Evolutionary conservation across 768 basidiomycete species (phyloP).

Genomic region (Boletus vinaceobasis): DNA sequence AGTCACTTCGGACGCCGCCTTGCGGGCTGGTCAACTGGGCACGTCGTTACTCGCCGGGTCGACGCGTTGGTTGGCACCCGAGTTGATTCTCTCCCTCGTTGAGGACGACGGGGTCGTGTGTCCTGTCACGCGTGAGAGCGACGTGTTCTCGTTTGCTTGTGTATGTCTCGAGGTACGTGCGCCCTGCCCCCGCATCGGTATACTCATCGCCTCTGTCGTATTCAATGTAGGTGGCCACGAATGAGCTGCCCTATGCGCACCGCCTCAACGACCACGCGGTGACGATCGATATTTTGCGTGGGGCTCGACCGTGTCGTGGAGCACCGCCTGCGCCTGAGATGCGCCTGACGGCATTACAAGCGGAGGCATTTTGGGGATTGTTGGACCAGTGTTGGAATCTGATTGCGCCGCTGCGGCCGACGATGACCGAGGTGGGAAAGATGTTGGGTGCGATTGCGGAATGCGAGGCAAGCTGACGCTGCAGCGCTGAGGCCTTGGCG

Average conservation of each 20-base stretch:
- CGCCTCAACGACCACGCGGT: slow-evolving; percentile 56
- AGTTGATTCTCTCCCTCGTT: slow-evolving; percentile 48
- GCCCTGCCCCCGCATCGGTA: not conserved
- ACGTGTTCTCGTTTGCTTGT: slow-evolving; percentile 60
- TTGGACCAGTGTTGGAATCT: slow-evolving; percentile 47
- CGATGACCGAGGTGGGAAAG: slow-evolving; percentile 38
- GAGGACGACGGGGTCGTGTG: slow-evolving; percentile 43
- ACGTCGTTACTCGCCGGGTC: slow-evolving; percentile 35
- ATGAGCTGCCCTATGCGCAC: slow-evolving; percentile 48
- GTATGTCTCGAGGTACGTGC: slow-evolving; percentile 53
- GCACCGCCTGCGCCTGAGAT: slow-evolving; percentile 19
- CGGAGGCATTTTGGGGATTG: slow-evolving; percentile 41
- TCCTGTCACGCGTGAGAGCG: slow-evolving; percentile 48
- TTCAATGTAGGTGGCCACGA: slow-evolving; percentile 44
- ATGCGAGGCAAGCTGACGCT: not conserved
- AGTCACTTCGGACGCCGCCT: slow-evolving; percentile 18
- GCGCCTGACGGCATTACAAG: slow-evolving; percentile 15
- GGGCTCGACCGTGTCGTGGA: slow-evolving; percentile 44
- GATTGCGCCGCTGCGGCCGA: slow-evolving; percentile 37
- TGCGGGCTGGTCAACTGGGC: slow-evolving; percentile 24
- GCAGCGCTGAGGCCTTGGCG: not conserved
- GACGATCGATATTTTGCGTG: slow-evolving; percentile 51
- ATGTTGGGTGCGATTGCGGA: slow-evolving; percentile 10
- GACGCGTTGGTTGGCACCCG: slow-evolving; percentile 48
- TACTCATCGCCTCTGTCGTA: not conserved